Evolutionary conservation across 2,329 filamentous ascomycete genomes (phyloP).

Genomic region (Fusarium ambrosium): DNA sequence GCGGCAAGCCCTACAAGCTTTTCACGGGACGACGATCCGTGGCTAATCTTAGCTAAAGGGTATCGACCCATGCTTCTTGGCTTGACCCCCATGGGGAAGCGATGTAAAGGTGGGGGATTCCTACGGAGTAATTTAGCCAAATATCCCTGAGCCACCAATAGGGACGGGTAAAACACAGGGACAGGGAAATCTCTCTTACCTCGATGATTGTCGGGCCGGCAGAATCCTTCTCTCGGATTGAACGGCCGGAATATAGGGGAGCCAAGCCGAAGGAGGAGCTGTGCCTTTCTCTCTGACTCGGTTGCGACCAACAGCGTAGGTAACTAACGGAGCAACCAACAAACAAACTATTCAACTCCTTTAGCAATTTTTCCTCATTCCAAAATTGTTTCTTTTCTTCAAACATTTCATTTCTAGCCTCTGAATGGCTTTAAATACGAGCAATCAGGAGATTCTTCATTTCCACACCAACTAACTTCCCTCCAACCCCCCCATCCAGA

Average conservation of each 20-base stretch:
- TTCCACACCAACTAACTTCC: slow-evolving; percentile 7
- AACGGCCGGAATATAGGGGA: slow-evolving; percentile 28
- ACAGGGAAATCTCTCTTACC: neutral
- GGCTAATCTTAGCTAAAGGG: neutral
- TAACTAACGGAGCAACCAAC: slow-evolving; percentile 2
- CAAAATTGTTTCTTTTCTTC: neutral
- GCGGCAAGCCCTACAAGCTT: slow-evolving; percentile 8
- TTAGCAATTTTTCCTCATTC: neutral
- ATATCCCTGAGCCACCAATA: slow-evolving; percentile 4
- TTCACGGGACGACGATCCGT: slow-evolving; percentile 7
- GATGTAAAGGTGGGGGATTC: slow-evolving; percentile 6
- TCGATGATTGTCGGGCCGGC: neutral
- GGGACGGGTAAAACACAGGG: slow-evolving; percentile 1
- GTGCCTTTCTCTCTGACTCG: neutral
- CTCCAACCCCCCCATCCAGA: neutral
- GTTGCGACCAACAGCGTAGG: slow-evolving; percentile 7
- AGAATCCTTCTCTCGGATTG: neutral
- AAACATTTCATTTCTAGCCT: neutral
- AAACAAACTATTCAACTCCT: slow-evolving; percentile 1
- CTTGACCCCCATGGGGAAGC: slow-evolving; percentile 21
- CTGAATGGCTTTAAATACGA: slow-evolving; percentile 21
- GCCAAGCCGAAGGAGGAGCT: slow-evolving; percentile 16
- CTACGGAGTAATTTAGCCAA: slow-evolving; percentile 18
- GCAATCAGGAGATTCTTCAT: neutral
- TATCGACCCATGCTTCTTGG: slow-evolving; percentile 2